A percentile compares a stretch with the other conserved stretches of the same genome.
Evolutionary conservation across 331 rosid species (phyloP).

Genomic region (Pyrus hybrid): DNA sequence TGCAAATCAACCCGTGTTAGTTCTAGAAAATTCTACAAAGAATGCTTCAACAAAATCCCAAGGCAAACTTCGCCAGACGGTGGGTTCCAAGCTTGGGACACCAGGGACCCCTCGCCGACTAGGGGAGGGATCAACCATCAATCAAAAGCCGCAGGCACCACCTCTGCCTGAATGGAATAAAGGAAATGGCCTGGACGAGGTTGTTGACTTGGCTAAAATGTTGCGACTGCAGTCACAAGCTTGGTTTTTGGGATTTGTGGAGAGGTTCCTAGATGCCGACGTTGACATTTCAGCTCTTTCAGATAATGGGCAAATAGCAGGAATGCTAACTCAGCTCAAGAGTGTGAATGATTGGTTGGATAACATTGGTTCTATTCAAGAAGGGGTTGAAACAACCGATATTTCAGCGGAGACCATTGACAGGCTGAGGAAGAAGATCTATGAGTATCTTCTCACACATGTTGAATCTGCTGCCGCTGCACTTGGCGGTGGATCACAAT

Average conservation of each 20-base stretch:
- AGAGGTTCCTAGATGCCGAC: constrained; percentile 77
- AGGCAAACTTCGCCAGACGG: constrained; percentile 38
- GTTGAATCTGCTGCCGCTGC: constrained; percentile 97
- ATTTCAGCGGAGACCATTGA: constrained; percentile 56
- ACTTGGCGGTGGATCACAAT: constrained; percentile 61
- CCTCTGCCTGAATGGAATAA: constrained; percentile 57
- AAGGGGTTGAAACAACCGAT: constrained; percentile 36
- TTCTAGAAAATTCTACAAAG: constrained; percentile 58
- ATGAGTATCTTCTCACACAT: constrained; percentile 87
- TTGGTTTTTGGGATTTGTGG: constrained; percentile 82
- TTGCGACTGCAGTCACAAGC: constrained; percentile 56
- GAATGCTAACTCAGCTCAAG: constrained; percentile 85
- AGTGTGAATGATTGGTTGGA: constrained; percentile 94
- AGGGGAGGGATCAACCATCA: constrained; percentile 30
- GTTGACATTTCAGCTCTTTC: constrained; percentile 55
- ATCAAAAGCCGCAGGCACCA: constrained; percentile 53
- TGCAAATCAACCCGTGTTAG: constrained; percentile 45
- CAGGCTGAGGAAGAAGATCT: constrained; percentile 75
- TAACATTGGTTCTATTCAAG: constrained; percentile 43
- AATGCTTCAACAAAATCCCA: constrained; percentile 43
- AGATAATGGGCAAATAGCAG: constrained; percentile 82
- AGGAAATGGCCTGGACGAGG: constrained; percentile 69
- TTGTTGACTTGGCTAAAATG: constrained; percentile 54
- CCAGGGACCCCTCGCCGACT: constrained; percentile 50
- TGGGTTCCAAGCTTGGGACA: constrained; percentile 33